Percentiles rank a stretch among this genome's conserved stretches.
Conservation (phyloP, 371 early-diverging fungal genomes). For the Mortierella sp. region DNA sequence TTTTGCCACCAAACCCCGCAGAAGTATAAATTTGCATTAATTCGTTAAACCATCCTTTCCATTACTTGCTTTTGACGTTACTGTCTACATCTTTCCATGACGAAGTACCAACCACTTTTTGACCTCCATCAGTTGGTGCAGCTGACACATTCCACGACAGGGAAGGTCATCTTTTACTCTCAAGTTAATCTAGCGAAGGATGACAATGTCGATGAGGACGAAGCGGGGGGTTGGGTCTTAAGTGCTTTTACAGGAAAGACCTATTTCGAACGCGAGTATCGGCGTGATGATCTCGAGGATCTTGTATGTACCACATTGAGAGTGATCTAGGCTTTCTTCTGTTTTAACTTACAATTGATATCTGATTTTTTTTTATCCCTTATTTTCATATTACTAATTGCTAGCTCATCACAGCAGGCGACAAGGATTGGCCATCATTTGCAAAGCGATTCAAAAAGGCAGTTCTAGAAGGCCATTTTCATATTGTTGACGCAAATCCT, state of each 20-base stretch:
- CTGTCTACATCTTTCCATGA: background rate
- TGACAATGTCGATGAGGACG: slow-evolving; percentile 39
- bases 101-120: slow-evolving; percentile 41
- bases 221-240: slow-evolving; percentile 47
- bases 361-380: background rate
- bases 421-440: slow-evolving; percentile 46
- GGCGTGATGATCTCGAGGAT: slow-evolving; percentile 45
- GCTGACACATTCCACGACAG: slow-evolving; percentile 40
- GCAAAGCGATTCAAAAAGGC: slow-evolving; percentile 44
- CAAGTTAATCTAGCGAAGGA: slow-evolving; percentile 36
- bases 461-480: slow-evolving; percentile 33
- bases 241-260: slow-evolving; percentile 51
- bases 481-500: slow-evolving; percentile 25
- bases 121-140: slow-evolving; percentile 48
- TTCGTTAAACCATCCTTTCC: too few species aligned
- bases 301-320: slow-evolving; percentile 15
- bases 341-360: background rate
- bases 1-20: slow-evolving; percentile 23
- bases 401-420: slow-evolving; percentile 39
- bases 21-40: too few species aligned
- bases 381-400: background rate
- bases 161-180: slow-evolving; percentile 44
- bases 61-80: too few species aligned
- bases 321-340: background rate
- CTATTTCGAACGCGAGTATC: slow-evolving; percentile 50